Base-by-base conservation (phyloP, 2,329 filamentous ascomycete species). In the Xylaria sp. region DNA sequence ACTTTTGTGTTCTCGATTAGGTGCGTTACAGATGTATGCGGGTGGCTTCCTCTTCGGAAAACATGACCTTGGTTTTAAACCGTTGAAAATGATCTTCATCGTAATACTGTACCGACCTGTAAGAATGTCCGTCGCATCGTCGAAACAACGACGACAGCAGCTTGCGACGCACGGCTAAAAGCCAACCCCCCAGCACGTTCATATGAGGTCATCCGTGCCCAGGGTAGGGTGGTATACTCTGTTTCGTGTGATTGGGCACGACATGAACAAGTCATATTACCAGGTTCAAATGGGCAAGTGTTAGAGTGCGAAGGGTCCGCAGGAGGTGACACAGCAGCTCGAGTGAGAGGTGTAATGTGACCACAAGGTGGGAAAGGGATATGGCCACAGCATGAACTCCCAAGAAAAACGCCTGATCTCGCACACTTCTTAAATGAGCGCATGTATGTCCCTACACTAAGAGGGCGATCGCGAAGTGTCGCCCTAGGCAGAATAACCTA, bases 381-480 rank as follows among this genome's bases (percentile, higher is more conserved):
- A 45, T 36, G 39, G 38, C 38, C 45, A 56, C 54, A 31, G 49
- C 50, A 47, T 44, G 20, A 42, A 50, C 20, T 38, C 50, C 27
- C 5, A 25, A 15, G 22, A 6, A 59, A 17, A 61, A 53, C 31
- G 39, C 51, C 45, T 47, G 38, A 60, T 62, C 27, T 62, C 49
- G 54, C 51, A 42, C 49, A 51, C 36, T n/a, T 17, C 22, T 42
- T n/a, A 10, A 31, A 56, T 10, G 17, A 10, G 33, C 22, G 17
- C 5, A 60, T 51, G 33, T 29, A 45, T 54, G 49, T 50, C 31
- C 38, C 4, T 11, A n/a, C 36, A 25, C 49, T 22, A 47, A 42
- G 45, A 25, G 9, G 22, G 45, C 49, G 66, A 68, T 68, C 66
- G 66, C 66, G 54, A 66, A 60, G 15, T 66, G 49, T 63, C 47